Conservation (phyloP, 2,329 filamentous ascomycete species). For the Phoma sp. region DNA sequence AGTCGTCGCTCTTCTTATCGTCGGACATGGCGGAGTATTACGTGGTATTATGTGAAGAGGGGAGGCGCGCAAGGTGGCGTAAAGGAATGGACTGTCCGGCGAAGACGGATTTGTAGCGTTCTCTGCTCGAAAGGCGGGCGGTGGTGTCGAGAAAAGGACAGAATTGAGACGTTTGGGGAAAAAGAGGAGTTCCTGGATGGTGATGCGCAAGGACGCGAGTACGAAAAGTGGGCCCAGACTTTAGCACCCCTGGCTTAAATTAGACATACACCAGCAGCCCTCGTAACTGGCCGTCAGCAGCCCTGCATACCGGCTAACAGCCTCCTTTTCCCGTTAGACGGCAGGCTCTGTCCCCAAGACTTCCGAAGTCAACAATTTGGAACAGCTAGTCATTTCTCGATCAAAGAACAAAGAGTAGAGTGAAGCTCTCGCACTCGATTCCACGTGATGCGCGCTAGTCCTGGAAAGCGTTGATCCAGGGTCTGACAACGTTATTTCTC, state of each 20-base stretch:
- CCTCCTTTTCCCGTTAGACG: conserved; percentile 11
- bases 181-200: conserved; percentile 26
- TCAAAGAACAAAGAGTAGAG: not conserved
- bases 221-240: conserved; percentile 28
- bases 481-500: conserved; percentile 20
- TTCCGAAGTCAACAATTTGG: not conserved
- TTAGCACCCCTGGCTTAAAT: conserved; percentile 36
- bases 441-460: conserved; percentile 21
- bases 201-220: conserved; percentile 40
- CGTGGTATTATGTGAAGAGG: conserved; percentile 15
- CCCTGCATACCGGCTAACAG: conserved; percentile 15
- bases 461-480: conserved; percentile 2
- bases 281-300: conserved; percentile 18
- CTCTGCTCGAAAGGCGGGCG: conserved; percentile 2
- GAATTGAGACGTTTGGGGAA: conserved; percentile 22
- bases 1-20: conserved; percentile 86
- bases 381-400: not conserved
- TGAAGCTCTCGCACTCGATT: not conserved
- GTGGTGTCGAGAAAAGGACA: conserved; percentile 28
- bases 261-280: conserved; percentile 15
- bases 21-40: conserved; percentile 70
- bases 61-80: conserved; percentile 15
- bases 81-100: conserved; percentile 25
- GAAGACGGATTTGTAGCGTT: conserved; percentile 25
- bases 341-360: conserved; percentile 7